These are phyloP conservation scores for Uromyces viciae-fabae DNA, from an alignment of 1,284 basidiomycete genomes.

Conservation along the genomic window DNA sequence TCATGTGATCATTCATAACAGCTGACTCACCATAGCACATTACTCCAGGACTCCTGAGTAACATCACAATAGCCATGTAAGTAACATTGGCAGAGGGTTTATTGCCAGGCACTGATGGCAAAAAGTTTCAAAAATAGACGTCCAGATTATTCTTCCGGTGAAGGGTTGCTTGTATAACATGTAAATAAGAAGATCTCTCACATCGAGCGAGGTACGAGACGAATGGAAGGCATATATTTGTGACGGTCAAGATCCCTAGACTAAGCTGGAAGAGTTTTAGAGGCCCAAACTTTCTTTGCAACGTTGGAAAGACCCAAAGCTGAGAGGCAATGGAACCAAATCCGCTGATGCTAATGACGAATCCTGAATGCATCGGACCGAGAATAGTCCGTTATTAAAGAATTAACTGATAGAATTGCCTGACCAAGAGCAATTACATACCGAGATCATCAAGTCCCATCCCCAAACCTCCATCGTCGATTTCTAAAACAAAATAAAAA, in stretches of 20 bases:
- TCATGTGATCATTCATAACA: too few relatives aligned
- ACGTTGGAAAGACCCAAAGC: constrained; percentile 32
- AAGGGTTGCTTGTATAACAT: too few relatives aligned
- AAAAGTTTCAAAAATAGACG: not conserved
- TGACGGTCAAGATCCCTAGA: constrained; percentile 7
- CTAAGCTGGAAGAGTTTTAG: constrained; percentile 20
- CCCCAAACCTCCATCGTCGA: constrained; percentile 32
- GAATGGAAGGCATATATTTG: constrained; percentile 11
- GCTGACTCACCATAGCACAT: constrained; percentile 39
- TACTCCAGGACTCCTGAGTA: constrained; percentile 14
- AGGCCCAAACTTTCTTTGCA: constrained; percentile 22
- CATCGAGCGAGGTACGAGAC: constrained; percentile 27
- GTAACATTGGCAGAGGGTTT: not conserved
- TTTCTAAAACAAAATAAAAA: not conserved
- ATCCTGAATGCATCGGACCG: not conserved
- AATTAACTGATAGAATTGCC: not conserved
- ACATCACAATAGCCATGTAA: constrained; percentile 19
- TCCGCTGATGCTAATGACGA: constrained; percentile 32
- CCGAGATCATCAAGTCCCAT: constrained; percentile 27
- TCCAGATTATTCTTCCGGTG: too few relatives aligned
- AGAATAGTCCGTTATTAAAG: not conserved
- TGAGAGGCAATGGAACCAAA: constrained; percentile 31
- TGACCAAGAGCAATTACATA: not conserved
- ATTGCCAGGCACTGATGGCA: constrained; percentile 13
- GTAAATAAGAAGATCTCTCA: not conserved